Evolutionary conservation across 2,329 filamentous ascomycete species (phyloP).

Genomic region (Parafenestella ontariensis): DNA sequence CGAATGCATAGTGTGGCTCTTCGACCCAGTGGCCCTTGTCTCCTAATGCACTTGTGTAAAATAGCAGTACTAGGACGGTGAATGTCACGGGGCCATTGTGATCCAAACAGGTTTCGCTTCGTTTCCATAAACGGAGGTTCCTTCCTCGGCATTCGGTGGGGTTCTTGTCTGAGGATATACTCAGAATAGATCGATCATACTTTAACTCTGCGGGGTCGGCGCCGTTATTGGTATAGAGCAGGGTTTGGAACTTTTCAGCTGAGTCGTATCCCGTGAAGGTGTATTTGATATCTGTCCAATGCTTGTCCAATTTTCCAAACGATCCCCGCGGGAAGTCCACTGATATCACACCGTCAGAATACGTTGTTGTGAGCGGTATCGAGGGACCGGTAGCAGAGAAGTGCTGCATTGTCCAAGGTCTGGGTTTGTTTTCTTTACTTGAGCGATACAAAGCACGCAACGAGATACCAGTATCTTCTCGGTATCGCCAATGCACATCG

Average conservation of each 20-base stretch:
- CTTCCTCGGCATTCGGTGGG: conserved; percentile 38
- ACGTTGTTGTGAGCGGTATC: conserved; percentile 40
- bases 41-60: conserved; percentile 40
- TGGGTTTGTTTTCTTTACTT: conserved; percentile 21
- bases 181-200: conserved; percentile 33
- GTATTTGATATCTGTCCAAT: conserved; percentile 40
- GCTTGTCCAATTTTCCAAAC: conserved; percentile 34
- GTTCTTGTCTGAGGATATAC: conserved; percentile 36
- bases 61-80: conserved; percentile 36
- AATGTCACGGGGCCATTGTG: conserved; percentile 16
- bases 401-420: conserved; percentile 34
- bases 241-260: conserved; percentile 33
- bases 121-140: conserved; percentile 39
- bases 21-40: conserved; percentile 44
- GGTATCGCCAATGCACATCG: conserved; percentile 37
- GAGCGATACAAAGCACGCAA: conserved; percentile 35
- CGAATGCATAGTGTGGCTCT: conserved; percentile 42
- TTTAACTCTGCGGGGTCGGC: conserved; percentile 33
- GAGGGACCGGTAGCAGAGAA: conserved; percentile 41
- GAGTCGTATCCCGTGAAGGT: conserved; percentile 23
- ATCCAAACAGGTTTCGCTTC: conserved; percentile 25
- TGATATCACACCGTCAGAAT: conserved; percentile 34
- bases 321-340: conserved; percentile 40
- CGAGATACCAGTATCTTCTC: conserved; percentile 36
- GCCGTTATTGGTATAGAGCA: conserved; percentile 44